Conservation (phyloP, 495 filamentous ascomycete species). For the Aspergillus bertholletiae region DNA sequence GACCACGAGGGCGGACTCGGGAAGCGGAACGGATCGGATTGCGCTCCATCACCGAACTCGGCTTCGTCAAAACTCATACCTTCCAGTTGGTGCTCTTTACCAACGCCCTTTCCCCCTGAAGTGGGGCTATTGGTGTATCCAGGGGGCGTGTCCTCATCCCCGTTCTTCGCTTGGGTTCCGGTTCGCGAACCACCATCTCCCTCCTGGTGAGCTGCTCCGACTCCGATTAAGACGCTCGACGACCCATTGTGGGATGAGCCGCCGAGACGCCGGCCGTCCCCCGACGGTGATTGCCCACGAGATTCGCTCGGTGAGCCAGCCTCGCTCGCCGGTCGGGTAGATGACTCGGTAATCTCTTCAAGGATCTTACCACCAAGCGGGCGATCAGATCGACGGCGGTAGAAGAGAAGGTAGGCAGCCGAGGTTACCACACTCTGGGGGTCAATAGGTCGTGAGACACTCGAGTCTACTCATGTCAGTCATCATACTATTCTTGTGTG, state of each 20-base stretch:
- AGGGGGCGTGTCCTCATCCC: slow-evolving; percentile 22
- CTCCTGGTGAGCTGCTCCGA: slow-evolving; percentile 66
- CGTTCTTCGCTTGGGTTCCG: slow-evolving; percentile 30
- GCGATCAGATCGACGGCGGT: slow-evolving; percentile 73
- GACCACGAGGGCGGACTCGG: slow-evolving; percentile 32
- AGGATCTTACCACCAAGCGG: slow-evolving; percentile 78
- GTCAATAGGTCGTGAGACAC: slow-evolving; percentile 52
- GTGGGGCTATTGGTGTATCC: slow-evolving; percentile 20
- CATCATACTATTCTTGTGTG: background rate
- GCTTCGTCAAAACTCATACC: slow-evolving; percentile 35
- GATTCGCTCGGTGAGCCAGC: slow-evolving; percentile 46
- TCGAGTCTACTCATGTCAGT: slow-evolving; percentile 57
- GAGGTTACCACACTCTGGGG: slow-evolving; percentile 56
- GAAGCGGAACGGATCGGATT: slow-evolving; percentile 22
- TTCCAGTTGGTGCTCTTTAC: slow-evolving; percentile 18
- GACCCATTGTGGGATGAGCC: slow-evolving; percentile 81
- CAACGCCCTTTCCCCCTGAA: slow-evolving; percentile 20
- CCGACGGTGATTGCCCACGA: slow-evolving; percentile 53
- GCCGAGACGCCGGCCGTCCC: slow-evolving; percentile 83
- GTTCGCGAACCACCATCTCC: slow-evolving; percentile 56
- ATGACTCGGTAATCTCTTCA: slow-evolving; percentile 58
- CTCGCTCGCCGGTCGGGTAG: slow-evolving; percentile 40
- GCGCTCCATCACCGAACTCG: slow-evolving; percentile 19
- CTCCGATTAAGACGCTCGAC: slow-evolving; percentile 78
- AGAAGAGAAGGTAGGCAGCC: slow-evolving; percentile 91